A percentile compares a stretch with the other conserved stretches of the same genome.
phyloP scores from a whole-genome alignment of 495 filamentous ascomycete genomes.

The Aspergillus leporis region DNA sequence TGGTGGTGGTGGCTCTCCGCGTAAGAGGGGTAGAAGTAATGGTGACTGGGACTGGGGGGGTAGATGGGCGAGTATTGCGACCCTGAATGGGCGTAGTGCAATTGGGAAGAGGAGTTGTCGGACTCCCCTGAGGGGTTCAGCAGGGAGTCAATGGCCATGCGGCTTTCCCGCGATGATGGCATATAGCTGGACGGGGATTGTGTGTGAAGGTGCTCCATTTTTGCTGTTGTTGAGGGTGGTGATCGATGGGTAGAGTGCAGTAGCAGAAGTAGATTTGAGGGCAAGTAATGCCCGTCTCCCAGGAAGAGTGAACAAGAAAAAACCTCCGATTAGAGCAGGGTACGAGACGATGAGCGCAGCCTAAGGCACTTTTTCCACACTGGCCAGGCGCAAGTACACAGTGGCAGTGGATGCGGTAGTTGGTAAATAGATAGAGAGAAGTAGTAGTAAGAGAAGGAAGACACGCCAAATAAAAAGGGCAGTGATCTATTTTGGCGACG shows the following conservation, averaged over 20 bases:
- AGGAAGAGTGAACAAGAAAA: background rate
- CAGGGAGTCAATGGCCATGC: constrained; percentile 44
- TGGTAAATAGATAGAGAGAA: background rate
- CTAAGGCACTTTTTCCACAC: background rate
- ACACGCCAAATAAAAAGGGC: background rate
- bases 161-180: constrained; percentile 31
- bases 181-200: constrained; percentile 22
- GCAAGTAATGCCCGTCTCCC: background rate
- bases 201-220: constrained; percentile 21
- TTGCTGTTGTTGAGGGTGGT: background rate
- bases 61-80: constrained; percentile 34
- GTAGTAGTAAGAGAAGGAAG: background rate
- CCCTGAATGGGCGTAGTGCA: constrained; percentile 18
- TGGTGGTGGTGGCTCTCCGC: constrained; percentile 20
- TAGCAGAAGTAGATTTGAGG: background rate
- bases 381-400: background rate
- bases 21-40: constrained; percentile 31
- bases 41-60: constrained; percentile 29
- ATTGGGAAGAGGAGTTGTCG: constrained; percentile 14
- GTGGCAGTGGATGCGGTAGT: background rate
- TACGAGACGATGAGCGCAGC: background rate
- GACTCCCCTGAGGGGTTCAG: constrained; percentile 33
- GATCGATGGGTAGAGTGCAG: background rate
- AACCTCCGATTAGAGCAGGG: background rate
- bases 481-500: background rate